phyloP scores from a whole-genome alignment of 2,329 filamentous ascomycete genomes.

The Talaromyces sp. region DNA sequence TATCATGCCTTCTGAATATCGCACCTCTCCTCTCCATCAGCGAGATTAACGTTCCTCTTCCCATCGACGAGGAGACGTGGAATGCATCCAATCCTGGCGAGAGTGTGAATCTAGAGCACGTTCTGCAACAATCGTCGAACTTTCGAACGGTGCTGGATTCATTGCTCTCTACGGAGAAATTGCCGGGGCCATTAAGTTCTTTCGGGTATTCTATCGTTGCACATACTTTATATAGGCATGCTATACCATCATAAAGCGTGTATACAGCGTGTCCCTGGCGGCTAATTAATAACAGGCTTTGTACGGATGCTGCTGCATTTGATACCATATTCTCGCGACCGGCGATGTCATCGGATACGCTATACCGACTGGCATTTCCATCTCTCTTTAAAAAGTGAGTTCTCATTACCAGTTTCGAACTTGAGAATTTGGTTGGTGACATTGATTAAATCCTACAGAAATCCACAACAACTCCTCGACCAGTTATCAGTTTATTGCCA shows the following conservation, averaged over 20 bases:
- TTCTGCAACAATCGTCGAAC: constrained; percentile 4
- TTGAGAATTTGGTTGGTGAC: not conserved
- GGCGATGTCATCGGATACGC: constrained; percentile 5
- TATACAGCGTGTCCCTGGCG: not conserved
- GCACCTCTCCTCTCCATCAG: constrained; percentile 10
- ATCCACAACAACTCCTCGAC: constrained; percentile 12
- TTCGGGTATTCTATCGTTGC: constrained; percentile 12
- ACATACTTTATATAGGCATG: constrained; percentile 10
- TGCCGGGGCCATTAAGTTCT: constrained; percentile 11
- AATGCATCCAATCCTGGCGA: constrained; percentile 3
- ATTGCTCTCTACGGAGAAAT: constrained; percentile 10
- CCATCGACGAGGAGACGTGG: constrained; percentile 12
- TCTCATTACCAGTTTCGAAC: not conserved
- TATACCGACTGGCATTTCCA: constrained; percentile 11
- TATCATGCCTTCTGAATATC: constrained; percentile 12
- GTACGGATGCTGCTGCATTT: constrained; percentile 11
- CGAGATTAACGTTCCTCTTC: constrained; percentile 11
- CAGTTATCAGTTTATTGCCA: constrained; percentile 11
- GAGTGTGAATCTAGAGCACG: constrained; percentile 7
- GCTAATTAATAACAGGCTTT: constrained; percentile 5
- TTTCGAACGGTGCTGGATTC: constrained; percentile 11
- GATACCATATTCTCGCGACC: constrained; percentile 10
- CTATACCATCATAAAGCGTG: not conserved
- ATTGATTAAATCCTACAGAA: constrained; percentile 2
- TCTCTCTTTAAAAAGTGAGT: constrained; percentile 12